A percentile compares a stretch with the other conserved stretches of the same genome.
These are phyloP conservation scores for Primulina tabacum DNA, from an alignment of 257 asterid species.

Conservation along the genomic window DNA sequence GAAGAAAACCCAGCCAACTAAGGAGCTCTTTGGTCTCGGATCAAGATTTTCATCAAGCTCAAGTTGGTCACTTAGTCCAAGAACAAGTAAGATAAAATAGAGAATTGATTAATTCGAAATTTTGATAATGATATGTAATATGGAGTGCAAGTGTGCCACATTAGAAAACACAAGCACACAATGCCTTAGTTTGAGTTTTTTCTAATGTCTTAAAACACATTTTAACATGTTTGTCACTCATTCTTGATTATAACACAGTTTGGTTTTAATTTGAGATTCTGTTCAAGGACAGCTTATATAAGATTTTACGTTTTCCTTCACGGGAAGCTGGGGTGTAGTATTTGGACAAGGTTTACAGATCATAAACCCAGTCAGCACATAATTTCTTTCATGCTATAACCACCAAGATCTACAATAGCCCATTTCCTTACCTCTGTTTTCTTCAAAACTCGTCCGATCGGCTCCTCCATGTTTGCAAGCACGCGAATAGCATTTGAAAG, in stretches of 20 bases:
- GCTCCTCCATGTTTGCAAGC: constrained; percentile 84
- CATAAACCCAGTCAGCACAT: not conserved
- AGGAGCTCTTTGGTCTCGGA: constrained; percentile 5
- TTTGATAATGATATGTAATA: not conserved
- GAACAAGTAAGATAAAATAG: not conserved
- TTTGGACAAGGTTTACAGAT: not conserved
- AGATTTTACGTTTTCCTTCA: not conserved
- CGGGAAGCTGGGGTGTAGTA: not conserved
- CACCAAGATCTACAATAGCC: not conserved
- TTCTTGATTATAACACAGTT: not conserved
- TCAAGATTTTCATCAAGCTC: not conserved
- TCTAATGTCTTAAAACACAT: not conserved
- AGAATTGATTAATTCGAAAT: not conserved
- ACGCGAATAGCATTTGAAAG: constrained; percentile 77
- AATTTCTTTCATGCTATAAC: not conserved
- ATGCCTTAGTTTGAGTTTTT: not conserved
- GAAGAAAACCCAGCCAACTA: constrained; percentile 3
- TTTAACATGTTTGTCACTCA: not conserved
- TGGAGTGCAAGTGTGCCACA: not conserved
- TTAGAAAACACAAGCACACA: not conserved
- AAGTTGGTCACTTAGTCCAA: not conserved
- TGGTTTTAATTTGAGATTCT: not conserved
- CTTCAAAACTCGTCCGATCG: constrained; percentile 66
- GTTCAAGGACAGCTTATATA: not conserved
- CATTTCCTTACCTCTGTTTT: constrained; percentile 63